Evolutionary conservation across 2,329 filamentous ascomycete genomes (phyloP).

Genomic region (Nannizziopsis arthrosporioides): DNA sequence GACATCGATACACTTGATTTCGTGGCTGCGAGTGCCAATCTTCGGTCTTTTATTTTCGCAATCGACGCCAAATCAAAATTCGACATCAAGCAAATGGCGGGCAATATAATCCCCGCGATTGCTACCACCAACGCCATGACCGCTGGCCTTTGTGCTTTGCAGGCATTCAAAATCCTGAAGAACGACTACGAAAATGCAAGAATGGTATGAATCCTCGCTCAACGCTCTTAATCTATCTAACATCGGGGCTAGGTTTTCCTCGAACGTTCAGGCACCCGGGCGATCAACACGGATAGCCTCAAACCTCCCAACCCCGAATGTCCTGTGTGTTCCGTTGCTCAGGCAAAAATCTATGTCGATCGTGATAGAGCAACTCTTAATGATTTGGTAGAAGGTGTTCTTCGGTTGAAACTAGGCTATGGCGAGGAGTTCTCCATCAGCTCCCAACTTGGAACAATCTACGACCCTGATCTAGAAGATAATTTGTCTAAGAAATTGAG

Average conservation of each 20-base stretch:
- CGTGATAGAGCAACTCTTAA: slow-evolving; percentile 60
- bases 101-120: slow-evolving; percentile 97
- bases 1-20: slow-evolving; percentile 92
- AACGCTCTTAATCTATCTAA: slow-evolving; percentile 1
- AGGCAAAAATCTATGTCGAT: slow-evolving; percentile 57
- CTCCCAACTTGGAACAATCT: slow-evolving; percentile 65
- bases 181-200: slow-evolving; percentile 59
- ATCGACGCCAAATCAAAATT: slow-evolving; percentile 85
- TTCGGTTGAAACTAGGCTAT: slow-evolving; percentile 62
- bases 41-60: slow-evolving; percentile 77
- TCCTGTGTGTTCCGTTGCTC: slow-evolving; percentile 66
- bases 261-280: slow-evolving; percentile 51
- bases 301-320: slow-evolving; percentile 66
- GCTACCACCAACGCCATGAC: slow-evolving; percentile 97
- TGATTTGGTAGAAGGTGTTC: slow-evolving; percentile 64
- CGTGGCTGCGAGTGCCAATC: slow-evolving; percentile 78
- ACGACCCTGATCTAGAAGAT: slow-evolving; percentile 79
- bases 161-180: slow-evolving; percentile 81
- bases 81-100: slow-evolving; percentile 97
- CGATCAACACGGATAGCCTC: slow-evolving; percentile 45
- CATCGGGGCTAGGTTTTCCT: slow-evolving; percentile 55
- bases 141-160: slow-evolving; percentile 78
- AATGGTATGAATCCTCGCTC: slow-evolving; percentile 46
- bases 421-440: slow-evolving; percentile 69
- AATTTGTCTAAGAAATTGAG: slow-evolving; percentile 68